Evolutionary conservation across 2,329 filamentous ascomycete genomes (phyloP), one percentile per base, ranked within the genome.

Genomic region (Cryphonectria radicalis): DNA sequence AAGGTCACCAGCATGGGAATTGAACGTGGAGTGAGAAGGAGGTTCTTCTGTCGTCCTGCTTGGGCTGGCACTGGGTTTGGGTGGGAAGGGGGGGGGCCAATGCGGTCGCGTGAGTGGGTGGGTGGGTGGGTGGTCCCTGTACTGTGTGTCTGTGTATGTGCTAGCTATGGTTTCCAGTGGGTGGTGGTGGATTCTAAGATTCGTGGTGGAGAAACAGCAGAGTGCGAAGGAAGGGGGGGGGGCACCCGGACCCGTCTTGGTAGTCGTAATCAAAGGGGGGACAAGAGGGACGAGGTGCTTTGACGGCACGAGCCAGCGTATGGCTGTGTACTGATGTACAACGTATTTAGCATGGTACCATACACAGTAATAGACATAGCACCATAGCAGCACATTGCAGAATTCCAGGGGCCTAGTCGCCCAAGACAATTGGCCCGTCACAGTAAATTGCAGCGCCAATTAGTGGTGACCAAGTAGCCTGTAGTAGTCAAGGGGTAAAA

Each of bases 201-300:
- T 71, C 69, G 68, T 19, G 25, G 68, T 69, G 63, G 70, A 64
- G 50, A 37, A 63, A 28, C 40, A 43, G 63, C 65, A 50, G 28
- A 70, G 66, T 28, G 42, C 59, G 69, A 68, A 66, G 66, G 66
- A 55, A 71, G 46, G 71, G 66, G 71, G 46, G 66, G 25, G 57
- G 59, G 64, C 1, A 32, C 32, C 32, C 63, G 63, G 71, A 59
- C 69, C 66, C 66, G 65, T 69, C 59, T 63, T 65, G 66, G 66
- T 63, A 72, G 70, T 72, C 70, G 68, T 64, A 73, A 71, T 73
- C 72, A 69, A 73, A 73, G 70, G 69, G 70, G 70, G 68, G 25
- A 59, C 11, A 57, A 19, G 13, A 19, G 11, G 35, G 55, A 35
- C 32, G 14, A 25, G 22, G 43, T 50, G 43, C 43, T 50, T 22